Conservation (phyloP, 2,329 filamentous ascomycete species). For the Aspergillus alliaceus region DNA sequence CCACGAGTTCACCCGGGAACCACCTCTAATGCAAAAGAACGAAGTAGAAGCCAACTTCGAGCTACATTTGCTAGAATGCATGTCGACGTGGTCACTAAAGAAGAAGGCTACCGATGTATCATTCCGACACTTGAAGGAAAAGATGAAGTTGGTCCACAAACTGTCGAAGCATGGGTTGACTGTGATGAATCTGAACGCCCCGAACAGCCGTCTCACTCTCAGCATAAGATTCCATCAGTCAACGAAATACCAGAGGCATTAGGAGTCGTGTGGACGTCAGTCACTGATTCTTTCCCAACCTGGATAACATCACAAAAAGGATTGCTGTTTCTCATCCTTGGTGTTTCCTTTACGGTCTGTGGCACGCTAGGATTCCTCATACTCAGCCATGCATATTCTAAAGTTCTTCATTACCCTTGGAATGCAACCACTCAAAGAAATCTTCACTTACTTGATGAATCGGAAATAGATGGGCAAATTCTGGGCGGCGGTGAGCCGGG, state of each 20-base stretch:
- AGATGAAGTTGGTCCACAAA: no score
- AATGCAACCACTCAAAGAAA: not conserved
- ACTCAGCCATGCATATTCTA: not conserved
- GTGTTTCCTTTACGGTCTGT: not conserved
- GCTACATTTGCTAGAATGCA: conserved; percentile 5
- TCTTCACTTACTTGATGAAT: not conserved
- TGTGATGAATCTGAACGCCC: not conserved
- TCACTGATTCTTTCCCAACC: not conserved
- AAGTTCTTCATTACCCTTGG: not conserved
- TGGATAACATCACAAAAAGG: not conserved
- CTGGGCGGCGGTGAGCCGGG: not conserved
- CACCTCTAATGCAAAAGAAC: conserved; percentile 7
- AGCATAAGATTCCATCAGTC: no score
- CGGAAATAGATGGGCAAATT: not conserved
- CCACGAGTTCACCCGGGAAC: conserved; percentile 25
- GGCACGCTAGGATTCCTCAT: not conserved
- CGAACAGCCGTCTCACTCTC: not conserved
- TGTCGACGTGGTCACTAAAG: not conserved
- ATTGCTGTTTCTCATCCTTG: not conserved
- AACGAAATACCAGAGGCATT: not conserved
- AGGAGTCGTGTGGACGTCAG: not conserved
- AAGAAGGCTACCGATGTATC: not conserved
- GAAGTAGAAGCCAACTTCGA: conserved; percentile 11
- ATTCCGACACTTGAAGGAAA: not conserved
- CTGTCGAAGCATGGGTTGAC: not conserved